Base-by-base conservation (phyloP, 495 filamentous ascomycete species). In the Daldinia vernicosa region DNA sequence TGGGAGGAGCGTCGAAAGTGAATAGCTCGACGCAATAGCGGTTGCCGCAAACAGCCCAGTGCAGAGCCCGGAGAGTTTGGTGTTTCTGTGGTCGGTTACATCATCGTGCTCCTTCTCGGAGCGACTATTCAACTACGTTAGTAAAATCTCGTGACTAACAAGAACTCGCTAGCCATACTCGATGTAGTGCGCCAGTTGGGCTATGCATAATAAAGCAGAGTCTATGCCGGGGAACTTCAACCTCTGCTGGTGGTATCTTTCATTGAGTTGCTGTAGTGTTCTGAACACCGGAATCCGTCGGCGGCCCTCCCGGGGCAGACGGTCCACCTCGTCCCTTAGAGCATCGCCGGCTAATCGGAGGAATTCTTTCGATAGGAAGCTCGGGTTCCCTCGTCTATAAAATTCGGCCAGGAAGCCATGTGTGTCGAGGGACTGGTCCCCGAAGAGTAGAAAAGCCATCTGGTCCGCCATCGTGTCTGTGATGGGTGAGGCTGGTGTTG, bases 341-440 rank as follows among this genome's bases (percentile, higher is more conserved):
- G 86, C 88, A 77, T 89, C 82, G 66, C 83, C 84, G 35, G 81
- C 84, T 70, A 84, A 86, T 60, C 90, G 86, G 57, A 94, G 81
- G 74, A 94, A 93, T 28, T 87, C 86, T 50, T 80, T 84, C 19
- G 92, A 78, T 14, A 92, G 79, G 24, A 89, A 81, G 74, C 92
- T 89, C 66, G 88, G 87, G 72, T 89, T 89, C 56, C 84, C 83
- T 64, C 88, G 84, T 67, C 77, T 80, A 68, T 75, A 89, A 71
- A 78, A 91, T 68, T 82, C 84, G 82, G 83, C 85, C 69, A 94
- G 81, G 57, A 91, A 88, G 52, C 84, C 82, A 69, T 90, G 88
- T 59, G 90, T 89, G 75, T 92, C 89, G 70, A 89, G 84, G 28
- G 91, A 93, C 83, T 93, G 91, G 78, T 95, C 92, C 82, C 92